Evolutionary conservation across 169 alveolate genomes (phyloP).

Genomic region (Plasmodium gallinaceum): DNA sequence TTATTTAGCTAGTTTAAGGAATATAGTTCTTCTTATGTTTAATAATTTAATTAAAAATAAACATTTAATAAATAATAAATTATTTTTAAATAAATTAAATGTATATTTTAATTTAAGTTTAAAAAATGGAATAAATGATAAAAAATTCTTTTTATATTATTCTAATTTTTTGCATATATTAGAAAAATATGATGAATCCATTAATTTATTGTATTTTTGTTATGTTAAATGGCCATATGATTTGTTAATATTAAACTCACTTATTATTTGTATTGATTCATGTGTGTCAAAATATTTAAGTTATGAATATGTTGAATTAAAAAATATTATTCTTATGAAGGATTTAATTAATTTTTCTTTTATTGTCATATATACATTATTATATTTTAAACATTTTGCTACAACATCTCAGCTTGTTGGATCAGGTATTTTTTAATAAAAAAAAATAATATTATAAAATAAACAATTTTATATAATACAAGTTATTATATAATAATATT

Average conservation of each 20-base stretch:
- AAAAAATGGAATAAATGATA: slow-evolving; percentile 55
- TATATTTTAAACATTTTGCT: slow-evolving; percentile 28
- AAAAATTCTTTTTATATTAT: slow-evolving; percentile 36
- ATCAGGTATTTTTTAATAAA: slow-evolving; percentile 14
- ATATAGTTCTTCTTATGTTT: slow-evolving; percentile 50
- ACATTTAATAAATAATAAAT: slow-evolving; percentile 39
- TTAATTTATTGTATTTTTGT: slow-evolving; percentile 21
- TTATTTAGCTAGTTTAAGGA: slow-evolving; percentile 17
- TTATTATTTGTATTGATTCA: slow-evolving; percentile 69
- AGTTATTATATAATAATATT: not conserved
- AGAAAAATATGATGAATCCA: slow-evolving; percentile 61
- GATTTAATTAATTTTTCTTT: slow-evolving; percentile 47
- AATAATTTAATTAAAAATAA: slow-evolving; percentile 62
- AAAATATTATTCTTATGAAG: slow-evolving; percentile 38
- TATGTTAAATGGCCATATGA: slow-evolving; percentile 65
- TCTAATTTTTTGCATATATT: slow-evolving; percentile 50
- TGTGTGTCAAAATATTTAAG: slow-evolving; percentile 69
- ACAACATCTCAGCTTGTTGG: slow-evolving; percentile 26
- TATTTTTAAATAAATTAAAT: slow-evolving; percentile 68
- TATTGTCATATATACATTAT: slow-evolving; percentile 23
- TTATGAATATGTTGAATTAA: slow-evolving; percentile 60
- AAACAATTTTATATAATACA: not conserved
- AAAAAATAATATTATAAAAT: not conserved
- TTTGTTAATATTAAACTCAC: slow-evolving; percentile 30
- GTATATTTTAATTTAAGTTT: slow-evolving; percentile 57